Base-by-base conservation (phyloP, 306 rosid genomes). In the cucumber (Cucumis sativus) region DNA sequence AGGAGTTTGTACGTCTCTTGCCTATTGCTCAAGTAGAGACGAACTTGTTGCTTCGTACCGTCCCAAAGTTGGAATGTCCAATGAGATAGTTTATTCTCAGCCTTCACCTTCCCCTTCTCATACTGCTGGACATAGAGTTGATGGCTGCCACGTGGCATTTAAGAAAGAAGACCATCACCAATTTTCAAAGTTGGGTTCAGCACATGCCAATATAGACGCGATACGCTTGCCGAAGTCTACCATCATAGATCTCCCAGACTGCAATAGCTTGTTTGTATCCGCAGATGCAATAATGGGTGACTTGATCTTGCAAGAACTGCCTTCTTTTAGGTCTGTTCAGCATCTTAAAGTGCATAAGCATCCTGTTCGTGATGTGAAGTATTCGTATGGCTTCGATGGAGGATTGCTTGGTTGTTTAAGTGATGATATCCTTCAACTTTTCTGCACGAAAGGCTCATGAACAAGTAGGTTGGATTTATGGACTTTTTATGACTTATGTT, bases 1-100 rank as follows among this genome's bases (percentile, higher is more conserved):
- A 85, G 97, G 97, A 77, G 88, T 95, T 79, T 95, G 98, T 79
- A 95, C 91, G 79, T 95, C 97, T 43, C 88, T 92, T 78, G 93
- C 97, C 35, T 87, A 84, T 81, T 88, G 91, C 83, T 83, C 90
- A n/a, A 89, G 85, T 70, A 86, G 84, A 56, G 91, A 86, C 63
- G 96, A 92, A 79, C 73, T 89, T 74, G 96, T 90, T 80, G 93
- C 82, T 80, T 88, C 97, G 4, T 92, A 89, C 81, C 96, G 98
- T 76, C 98, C 98, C 58, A 92, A 76, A 83, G 83, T 88, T 64
- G 95, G 89, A 82, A 77, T 59, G 79, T 49, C 80, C 0, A 47
- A 52, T 77, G 91, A 84, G 61, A 74, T 61, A 37, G 69, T 76
- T 77, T 47, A 76, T 58, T 79, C 97, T 69, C 96, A 87, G 80